These are phyloP conservation scores for Aethionema arabicum DNA, from an alignment of 345 rosid species.

Conservation along the genomic window DNA sequence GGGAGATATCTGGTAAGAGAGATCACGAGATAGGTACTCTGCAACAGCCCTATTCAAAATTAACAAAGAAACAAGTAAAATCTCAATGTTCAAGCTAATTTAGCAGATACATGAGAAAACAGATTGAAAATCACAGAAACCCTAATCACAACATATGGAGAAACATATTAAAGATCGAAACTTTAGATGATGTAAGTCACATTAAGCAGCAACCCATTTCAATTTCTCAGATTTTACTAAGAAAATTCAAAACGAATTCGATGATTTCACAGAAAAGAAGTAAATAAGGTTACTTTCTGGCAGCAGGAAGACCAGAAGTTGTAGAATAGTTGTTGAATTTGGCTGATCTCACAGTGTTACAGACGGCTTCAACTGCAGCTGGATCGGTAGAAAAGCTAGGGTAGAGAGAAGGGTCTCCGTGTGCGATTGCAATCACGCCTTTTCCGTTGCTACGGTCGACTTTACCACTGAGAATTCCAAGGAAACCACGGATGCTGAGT, in stretches of 20 bases:
- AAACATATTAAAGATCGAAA: too few species aligned
- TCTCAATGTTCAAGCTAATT: not conserved
- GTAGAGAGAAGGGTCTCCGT: conserved; percentile 57
- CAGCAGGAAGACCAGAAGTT: conserved; percentile 43
- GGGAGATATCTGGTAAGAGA: conserved; percentile 30
- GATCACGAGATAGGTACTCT: conserved; percentile 34
- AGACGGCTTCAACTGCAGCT: conserved; percentile 49
- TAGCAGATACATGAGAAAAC: too few species aligned
- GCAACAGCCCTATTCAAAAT: conserved; percentile 36
- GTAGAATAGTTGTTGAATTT: conserved; percentile 47
- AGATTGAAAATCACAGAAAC: too few species aligned
- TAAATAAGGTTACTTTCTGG: conserved; percentile 44
- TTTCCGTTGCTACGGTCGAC: conserved; percentile 39
- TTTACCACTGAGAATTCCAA: conserved; percentile 11
- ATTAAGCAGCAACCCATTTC: too few species aligned
- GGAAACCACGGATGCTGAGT: conserved; percentile 7
- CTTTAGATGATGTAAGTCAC: too few species aligned
- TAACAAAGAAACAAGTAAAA: not conserved
- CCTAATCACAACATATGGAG: too few species aligned
- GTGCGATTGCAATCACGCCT: conserved; percentile 40
- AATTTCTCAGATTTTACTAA: too few species aligned
- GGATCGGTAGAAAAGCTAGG: conserved; percentile 42
- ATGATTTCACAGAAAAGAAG: not conserved
- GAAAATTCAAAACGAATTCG: not conserved
- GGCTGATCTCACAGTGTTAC: conserved; percentile 43